phyloP scores from a whole-genome alignment of 2,329 filamentous ascomycete genomes.

The Tricladium varicosporioides region DNA sequence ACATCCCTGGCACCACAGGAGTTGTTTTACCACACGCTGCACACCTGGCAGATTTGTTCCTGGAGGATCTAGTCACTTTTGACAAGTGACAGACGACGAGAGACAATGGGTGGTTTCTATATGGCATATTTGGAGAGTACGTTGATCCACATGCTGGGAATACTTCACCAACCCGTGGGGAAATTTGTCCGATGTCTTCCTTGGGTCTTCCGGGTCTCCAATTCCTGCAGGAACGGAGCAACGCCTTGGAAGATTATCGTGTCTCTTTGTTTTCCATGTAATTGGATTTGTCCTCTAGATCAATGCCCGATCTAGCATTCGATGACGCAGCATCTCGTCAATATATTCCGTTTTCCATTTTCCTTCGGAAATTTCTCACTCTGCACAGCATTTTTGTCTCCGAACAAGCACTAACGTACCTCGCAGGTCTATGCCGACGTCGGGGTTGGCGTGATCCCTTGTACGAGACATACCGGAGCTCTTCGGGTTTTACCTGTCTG shows the following conservation, averaged over 20 bases:
- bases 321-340: slow-evolving; percentile 1
- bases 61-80: slow-evolving; percentile 19
- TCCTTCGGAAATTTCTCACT: neutral
- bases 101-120: slow-evolving; percentile 62
- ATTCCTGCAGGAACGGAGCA: slow-evolving; percentile 15
- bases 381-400: slow-evolving; percentile 15
- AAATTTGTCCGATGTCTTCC: slow-evolving; percentile 20
- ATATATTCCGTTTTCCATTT: slow-evolving; percentile 12
- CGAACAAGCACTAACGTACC: slow-evolving; percentile 26
- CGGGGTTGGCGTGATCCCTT: slow-evolving; percentile 89
- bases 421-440: slow-evolving; percentile 84
- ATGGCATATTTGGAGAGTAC: slow-evolving; percentile 46
- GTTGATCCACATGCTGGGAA: slow-evolving; percentile 26
- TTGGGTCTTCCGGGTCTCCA: slow-evolving; percentile 10
- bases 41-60: slow-evolving; percentile 22
- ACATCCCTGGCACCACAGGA: slow-evolving; percentile 27
- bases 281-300: slow-evolving; percentile 13
- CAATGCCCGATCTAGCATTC: slow-evolving; percentile 18
- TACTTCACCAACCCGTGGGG: slow-evolving; percentile 22
- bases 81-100: slow-evolving; percentile 20
- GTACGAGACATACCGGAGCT: slow-evolving; percentile 78
- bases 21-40: slow-evolving; percentile 29
- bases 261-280: slow-evolving; percentile 11
- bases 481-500: slow-evolving; percentile 79
- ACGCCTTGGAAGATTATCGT: slow-evolving; percentile 13